Evolutionary conservation across 1,139 yeast genomes (phyloP).

Genomic region (Kodamaea sp.): DNA sequence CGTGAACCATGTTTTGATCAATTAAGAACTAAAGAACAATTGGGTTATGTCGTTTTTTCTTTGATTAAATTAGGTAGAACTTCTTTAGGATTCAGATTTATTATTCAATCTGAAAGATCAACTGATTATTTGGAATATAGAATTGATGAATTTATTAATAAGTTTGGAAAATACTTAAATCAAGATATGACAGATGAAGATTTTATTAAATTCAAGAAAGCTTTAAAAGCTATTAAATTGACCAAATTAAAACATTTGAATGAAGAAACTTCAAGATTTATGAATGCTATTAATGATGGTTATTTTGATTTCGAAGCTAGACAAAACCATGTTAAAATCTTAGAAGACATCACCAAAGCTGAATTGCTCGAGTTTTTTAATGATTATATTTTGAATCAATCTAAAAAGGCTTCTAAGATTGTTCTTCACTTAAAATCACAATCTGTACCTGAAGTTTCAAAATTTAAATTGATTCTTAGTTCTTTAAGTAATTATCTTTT

Average conservation of each 20-base stretch:
- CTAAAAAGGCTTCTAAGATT: conserved; percentile 42
- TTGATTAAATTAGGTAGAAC: conserved; percentile 68
- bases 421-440: conserved; percentile 71
- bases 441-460: conserved; percentile 26
- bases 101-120: conserved; percentile 81
- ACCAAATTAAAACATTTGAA: conserved; percentile 72
- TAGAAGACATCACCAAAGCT: conserved; percentile 50
- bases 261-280: conserved; percentile 69
- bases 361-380: conserved; percentile 59
- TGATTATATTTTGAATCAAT: conserved; percentile 32
- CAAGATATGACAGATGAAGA: conserved; percentile 52
- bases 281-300: conserved; percentile 69
- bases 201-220: conserved; percentile 63
- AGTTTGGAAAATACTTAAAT: conserved; percentile 35
- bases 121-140: conserved; percentile 73
- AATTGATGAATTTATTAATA: conserved; percentile 60
- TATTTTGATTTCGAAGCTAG: conserved; percentile 68
- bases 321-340: conserved; percentile 53
- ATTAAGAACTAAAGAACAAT: conserved; percentile 87
- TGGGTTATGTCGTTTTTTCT: conserved; percentile 86
- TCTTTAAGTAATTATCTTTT: conserved; percentile 28
- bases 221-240: conserved; percentile 61
- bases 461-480: conserved; percentile 23
- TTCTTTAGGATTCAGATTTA: conserved; percentile 70
- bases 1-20: conserved; percentile 88